These are phyloP conservation scores for Hirsutella rhossiliensis DNA, from an alignment of 2,329 filamentous ascomycete genomes.

Conservation along the genomic window DNA sequence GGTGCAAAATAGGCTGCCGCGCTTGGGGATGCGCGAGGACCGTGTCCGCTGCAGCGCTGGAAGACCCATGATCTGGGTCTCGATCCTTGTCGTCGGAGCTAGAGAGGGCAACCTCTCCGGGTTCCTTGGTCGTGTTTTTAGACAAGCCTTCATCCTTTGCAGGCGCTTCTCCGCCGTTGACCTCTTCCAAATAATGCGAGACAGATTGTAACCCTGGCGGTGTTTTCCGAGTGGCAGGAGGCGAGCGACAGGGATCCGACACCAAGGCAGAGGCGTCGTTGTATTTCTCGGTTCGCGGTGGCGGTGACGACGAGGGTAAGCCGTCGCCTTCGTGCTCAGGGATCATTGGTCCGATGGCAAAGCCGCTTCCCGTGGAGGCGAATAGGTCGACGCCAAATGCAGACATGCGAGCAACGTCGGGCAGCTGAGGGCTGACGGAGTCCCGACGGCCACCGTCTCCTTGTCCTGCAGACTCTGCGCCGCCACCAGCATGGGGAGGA, in stretches of 20 bases:
- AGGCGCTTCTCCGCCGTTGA: no score
- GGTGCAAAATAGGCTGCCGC: background rate
- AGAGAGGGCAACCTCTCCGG: no score
- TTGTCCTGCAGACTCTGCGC: background rate
- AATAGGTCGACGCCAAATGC: slow-evolving; percentile 49
- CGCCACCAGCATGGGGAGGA: background rate
- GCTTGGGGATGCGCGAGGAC: background rate
- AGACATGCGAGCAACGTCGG: slow-evolving; percentile 45
- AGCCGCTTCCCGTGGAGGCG: slow-evolving; percentile 11
- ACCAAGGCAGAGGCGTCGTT: background rate
- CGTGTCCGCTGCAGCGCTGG: background rate
- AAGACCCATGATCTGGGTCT: background rate
- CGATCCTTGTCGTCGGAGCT: no score
- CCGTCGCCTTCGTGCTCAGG: background rate
- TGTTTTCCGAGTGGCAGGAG: background rate
- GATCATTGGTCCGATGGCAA: background rate
- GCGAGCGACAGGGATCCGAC: background rate
- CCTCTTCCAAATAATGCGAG: no score
- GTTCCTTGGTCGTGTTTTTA: no score
- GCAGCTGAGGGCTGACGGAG: slow-evolving; percentile 45
- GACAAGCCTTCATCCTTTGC: no score
- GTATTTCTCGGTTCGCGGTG: background rate
- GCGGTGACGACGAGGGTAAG: background rate
- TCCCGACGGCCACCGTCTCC: slow-evolving; percentile 13
- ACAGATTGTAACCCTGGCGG: background rate